Evolutionary conservation across 225 moss, liverwort and hornwort species (phyloP), one percentile per base, ranked within the genome.

Genomic region (Antitrichia curtipendula): DNA sequence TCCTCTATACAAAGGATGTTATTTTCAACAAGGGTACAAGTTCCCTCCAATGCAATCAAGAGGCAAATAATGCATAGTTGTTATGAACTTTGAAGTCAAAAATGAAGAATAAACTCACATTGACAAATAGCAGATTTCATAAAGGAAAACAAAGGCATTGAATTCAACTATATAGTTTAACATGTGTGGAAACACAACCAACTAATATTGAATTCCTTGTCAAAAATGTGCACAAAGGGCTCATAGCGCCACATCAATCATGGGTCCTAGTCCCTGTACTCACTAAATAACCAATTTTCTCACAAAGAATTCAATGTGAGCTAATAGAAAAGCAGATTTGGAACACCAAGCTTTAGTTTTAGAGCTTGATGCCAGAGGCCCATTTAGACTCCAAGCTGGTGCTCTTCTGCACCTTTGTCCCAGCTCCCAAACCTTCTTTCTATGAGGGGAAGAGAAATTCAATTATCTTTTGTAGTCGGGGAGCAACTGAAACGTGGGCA

Each of bases 141-240:
- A 16, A 62, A 31, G 16, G 62, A 62, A 31, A 62, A 62, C 8
- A 62, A 31, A 62, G 16, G 3, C 2, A 8, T 2, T 1, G 2
- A 4, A 31, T 16, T 62, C 4, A 4, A 61, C 61, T 61, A 62
- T 62, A 8, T 10, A n/a, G n/a, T 36, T 65, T 21, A 11, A n/a
- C 1, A 21, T n/a, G n/a, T n/a, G 1, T 21, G 1, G 7, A 65
- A 65, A n/a, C 0, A 22, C 20, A 66, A n/a, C 20, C 19, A n/a
- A 12, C 1, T 20, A 1, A 66, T 66, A n/a, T n/a, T 38, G 22
- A 4, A 22, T 38, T 36, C 38, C 3, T n/a, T 22, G 66, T 66
- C 6, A 66, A 34, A 36, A 64, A 36, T 36, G 36, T n/a, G 22
- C 7, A 12, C 2, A 1, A 1, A n/a, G 5, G 21, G 3, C 6